Conservation (phyloP, 1,139 yeast species). For the Starmera stellimalicola region DNA sequence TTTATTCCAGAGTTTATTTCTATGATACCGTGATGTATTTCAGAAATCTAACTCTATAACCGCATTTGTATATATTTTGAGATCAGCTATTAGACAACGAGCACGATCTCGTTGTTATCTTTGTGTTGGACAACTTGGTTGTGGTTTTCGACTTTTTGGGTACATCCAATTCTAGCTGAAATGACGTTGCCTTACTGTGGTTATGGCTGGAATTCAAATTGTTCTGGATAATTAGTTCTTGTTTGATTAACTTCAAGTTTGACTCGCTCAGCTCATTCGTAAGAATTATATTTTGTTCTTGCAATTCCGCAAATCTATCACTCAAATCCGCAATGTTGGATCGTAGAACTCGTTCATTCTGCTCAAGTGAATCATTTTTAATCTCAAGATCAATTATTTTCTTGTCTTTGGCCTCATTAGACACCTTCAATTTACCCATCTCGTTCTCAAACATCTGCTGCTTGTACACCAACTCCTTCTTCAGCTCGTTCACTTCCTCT, state of each 20-base stretch:
- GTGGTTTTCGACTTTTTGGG: conserved; percentile 11
- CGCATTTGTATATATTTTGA: no score
- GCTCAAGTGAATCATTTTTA: conserved; percentile 20
- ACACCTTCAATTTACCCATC: conserved; percentile 11
- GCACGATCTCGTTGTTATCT: conserved; percentile 1
- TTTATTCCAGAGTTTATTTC: conserved; percentile 42
- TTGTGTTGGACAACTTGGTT: conserved; percentile 5
- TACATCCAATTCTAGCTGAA: no score
- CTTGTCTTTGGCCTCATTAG: conserved; percentile 13
- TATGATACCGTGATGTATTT: conserved; percentile 40
- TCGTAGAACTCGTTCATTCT: conserved; percentile 19
- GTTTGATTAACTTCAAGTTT: conserved; percentile 14
- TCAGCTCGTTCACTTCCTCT: conserved; percentile 11
- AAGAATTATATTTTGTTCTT: conserved; percentile 17
- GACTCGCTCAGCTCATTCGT: conserved; percentile 17
- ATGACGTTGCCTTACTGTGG: no score
- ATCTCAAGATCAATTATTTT: conserved; percentile 21
- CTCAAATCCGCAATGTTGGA: conserved; percentile 15
- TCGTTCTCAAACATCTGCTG: conserved; percentile 10
- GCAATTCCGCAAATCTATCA: conserved; percentile 11
- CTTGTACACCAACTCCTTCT: conserved; percentile 5
- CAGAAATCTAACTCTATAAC: no score
- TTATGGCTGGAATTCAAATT: no score
- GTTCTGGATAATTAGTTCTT: conserved; percentile 18
- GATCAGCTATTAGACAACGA: conserved; percentile 1